Percentiles rank a stretch among this genome's conserved stretches.
Conservation (phyloP, 306 rosid genomes). For the Rubus parviflorus region DNA sequence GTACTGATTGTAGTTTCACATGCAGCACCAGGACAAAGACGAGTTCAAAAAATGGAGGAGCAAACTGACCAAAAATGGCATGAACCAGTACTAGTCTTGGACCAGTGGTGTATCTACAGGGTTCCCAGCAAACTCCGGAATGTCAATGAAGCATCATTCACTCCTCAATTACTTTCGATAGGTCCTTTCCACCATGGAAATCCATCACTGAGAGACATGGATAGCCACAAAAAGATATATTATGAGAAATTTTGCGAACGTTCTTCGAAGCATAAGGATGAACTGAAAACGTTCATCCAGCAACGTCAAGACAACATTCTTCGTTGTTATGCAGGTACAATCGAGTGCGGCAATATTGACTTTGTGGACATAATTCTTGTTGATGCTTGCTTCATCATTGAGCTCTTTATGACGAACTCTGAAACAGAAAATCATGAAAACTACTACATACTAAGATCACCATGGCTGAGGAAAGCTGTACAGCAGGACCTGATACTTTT, state of each 20-base stretch:
- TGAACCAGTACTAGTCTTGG: background rate
- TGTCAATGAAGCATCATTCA: constrained; percentile 33
- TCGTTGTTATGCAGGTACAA: background rate
- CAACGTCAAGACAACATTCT: background rate
- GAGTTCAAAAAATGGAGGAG: background rate
- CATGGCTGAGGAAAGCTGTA: constrained; percentile 43
- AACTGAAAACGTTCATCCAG: constrained; percentile 10
- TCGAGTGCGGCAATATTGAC: background rate
- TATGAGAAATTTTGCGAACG: constrained; percentile 33
- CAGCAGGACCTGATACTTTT: constrained; percentile 44
- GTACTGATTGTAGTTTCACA: too few relatives aligned
- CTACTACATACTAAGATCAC: constrained; percentile 37
- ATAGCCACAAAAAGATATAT: constrained; percentile 32
- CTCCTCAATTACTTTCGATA: constrained; percentile 48
- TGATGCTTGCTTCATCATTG: constrained; percentile 27
- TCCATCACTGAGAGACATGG: constrained; percentile 19
- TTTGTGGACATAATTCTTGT: background rate
- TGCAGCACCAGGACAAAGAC: background rate
- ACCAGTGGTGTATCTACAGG: constrained; percentile 28
- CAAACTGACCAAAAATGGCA: background rate
- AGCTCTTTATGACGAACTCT: constrained; percentile 21
- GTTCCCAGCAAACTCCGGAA: constrained; percentile 41
- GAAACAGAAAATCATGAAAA: background rate
- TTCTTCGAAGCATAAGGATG: background rate
- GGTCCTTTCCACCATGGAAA: constrained; percentile 41